Evolutionary conservation across 257 asterid species (phyloP).

Genomic region (Prunella vulgaris): DNA sequence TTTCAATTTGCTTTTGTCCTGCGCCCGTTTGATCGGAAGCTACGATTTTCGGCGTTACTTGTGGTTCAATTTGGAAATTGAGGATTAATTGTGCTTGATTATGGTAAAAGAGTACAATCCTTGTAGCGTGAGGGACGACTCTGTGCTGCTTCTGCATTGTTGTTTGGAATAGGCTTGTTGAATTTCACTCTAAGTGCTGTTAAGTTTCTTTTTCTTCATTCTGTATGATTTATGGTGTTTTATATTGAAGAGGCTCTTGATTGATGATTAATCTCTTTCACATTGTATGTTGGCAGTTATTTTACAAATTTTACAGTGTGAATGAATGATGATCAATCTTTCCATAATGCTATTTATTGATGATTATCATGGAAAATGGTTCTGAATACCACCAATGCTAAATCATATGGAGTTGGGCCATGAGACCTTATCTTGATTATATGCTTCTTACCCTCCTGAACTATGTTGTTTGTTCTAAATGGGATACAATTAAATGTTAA

Average conservation of each 20-base stretch:
- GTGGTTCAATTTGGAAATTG: neutral
- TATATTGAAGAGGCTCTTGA: too few relatives aligned
- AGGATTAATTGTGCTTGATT: neutral
- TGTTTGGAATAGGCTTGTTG: neutral
- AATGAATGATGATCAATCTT: too few relatives aligned
- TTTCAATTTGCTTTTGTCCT: neutral
- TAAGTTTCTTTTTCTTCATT: neutral
- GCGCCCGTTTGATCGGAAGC: neutral
- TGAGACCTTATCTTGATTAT: neutral
- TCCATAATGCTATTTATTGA: too few relatives aligned
- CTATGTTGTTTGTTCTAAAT: neutral
- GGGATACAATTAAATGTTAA: neutral
- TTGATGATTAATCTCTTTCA: neutral
- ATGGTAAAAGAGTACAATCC: constrained; percentile 20
- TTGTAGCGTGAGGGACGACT: constrained; percentile 17
- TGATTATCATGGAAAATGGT: too few relatives aligned
- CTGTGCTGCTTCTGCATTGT: constrained; percentile 17
- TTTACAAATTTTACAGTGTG: neutral
- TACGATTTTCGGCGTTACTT: constrained; percentile 1
- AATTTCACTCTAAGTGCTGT: neutral
- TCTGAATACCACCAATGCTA: neutral
- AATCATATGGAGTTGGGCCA: neutral
- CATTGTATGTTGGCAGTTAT: neutral
- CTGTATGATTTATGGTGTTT: neutral
- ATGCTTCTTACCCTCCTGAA: neutral